These are phyloP conservation scores for Aureobasidium sp. DNA, from an alignment of 2,329 filamentous ascomycete genomes.

Conservation along the genomic window DNA sequence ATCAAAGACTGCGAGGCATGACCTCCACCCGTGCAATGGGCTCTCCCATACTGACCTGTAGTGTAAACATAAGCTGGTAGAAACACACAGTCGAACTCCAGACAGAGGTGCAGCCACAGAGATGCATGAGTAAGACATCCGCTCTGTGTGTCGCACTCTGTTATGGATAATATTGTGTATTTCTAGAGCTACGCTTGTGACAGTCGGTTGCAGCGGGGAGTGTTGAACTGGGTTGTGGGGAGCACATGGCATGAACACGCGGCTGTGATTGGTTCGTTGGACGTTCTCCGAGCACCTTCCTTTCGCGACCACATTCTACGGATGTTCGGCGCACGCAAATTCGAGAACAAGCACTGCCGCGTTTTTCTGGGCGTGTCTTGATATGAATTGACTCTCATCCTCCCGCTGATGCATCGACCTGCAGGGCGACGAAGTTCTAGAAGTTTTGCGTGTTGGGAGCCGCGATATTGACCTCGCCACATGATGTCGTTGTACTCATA, in stretches of 20 bases:
- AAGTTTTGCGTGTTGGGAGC: background rate
- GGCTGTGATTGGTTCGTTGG: background rate
- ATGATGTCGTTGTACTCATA: background rate
- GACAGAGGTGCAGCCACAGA: no score
- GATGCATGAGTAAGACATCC: no score
- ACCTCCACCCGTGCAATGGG: no score
- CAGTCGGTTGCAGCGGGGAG: no score
- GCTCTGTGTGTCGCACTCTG: no score
- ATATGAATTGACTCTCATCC: background rate
- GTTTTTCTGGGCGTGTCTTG: background rate
- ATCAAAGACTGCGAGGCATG: background rate
- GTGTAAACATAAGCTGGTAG: no score
- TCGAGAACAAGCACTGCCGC: background rate
- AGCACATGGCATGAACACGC: background rate
- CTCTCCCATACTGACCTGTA: no score
- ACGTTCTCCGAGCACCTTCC: slow-evolving; percentile 2
- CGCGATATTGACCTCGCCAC: background rate
- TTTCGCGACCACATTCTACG: slow-evolving; percentile 1
- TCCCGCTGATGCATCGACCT: background rate
- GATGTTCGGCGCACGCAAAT: background rate
- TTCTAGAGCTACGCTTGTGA: no score
- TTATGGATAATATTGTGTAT: no score
- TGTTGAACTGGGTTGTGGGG: background rate
- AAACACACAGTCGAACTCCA: no score
- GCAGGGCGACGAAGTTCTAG: background rate